Base-by-base conservation (phyloP, 345 rosid genomes). In the Brassica incana region DNA sequence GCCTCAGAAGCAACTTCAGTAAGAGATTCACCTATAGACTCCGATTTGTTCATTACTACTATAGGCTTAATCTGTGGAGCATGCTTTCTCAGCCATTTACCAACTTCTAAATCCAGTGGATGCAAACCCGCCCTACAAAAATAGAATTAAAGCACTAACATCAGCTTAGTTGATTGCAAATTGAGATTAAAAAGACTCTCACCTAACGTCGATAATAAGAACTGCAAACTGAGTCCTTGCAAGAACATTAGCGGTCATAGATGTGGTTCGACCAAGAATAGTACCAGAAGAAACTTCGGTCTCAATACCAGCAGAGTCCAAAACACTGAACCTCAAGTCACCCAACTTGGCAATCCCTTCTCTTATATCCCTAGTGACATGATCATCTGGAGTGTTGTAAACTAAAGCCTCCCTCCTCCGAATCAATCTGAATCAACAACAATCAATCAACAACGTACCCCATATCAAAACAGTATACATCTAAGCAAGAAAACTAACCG, bases 251-350 rank as follows among this genome's bases (percentile, higher is more conserved):
- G 97, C 98, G 1, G 93, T 91, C 94, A 95, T 91, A 59, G 80
- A 69, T 3, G 98, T 86, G 3, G 99, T 95, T 84, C 98, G 88
- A 65, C 88, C 88, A 4, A 95, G 92, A 82, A 95, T 92, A 71
- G 98, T 90, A 62, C 96, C 97, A 0, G 97, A 88, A 76, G 94
- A 71, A 4, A 90, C 98, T 72, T 91, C 99, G 4, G 96, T 89
- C 86, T 95, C 99, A 35, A 95, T 85, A 67, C 99, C 99, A 79
- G 98, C 99, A 18, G 99, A 95, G 78, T 95, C 98, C 85, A 95
- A 79, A 4, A 93, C 99, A 62, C 70, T 89, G 48, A 95, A 93
- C 83, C 98, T 79, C 82, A 95, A 80, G 80, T 91, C 90, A 71
- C 88, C 93, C 83, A 95, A 73, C 81, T 93, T 95, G 15, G 99